Percentiles rank a stretch among this genome's conserved stretches.
phyloP scores from a whole-genome alignment of 2,329 filamentous ascomycete species.

The Fragosphaeria purpurea region DNA sequence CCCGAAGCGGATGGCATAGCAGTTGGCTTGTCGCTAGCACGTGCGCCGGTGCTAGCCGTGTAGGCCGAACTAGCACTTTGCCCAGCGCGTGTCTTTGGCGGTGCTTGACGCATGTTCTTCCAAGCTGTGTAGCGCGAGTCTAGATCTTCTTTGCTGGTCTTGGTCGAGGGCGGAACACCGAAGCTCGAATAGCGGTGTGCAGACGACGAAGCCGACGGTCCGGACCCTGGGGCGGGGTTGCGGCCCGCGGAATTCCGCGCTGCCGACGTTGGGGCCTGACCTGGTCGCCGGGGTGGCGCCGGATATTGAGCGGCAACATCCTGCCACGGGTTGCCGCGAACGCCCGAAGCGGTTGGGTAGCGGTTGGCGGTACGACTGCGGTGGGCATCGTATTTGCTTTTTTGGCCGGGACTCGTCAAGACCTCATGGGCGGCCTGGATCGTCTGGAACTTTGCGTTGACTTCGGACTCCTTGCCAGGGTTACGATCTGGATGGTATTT shows the following conservation, averaged over 20 bases:
- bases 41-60: neutral
- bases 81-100: slow-evolving; percentile 10
- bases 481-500: slow-evolving; percentile 87
- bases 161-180: slow-evolving; percentile 12
- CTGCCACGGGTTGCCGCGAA: slow-evolving; percentile 48
- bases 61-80: slow-evolving; percentile 16
- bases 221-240: slow-evolving; percentile 10
- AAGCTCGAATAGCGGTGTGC: slow-evolving; percentile 17
- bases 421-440: slow-evolving; percentile 83
- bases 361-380: slow-evolving; percentile 26
- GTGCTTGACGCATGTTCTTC: slow-evolving; percentile 22
- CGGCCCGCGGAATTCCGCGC: slow-evolving; percentile 7
- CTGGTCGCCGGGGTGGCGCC: slow-evolving; percentile 27
- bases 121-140: slow-evolving; percentile 23
- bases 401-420: slow-evolving; percentile 39
- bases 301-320: slow-evolving; percentile 39
- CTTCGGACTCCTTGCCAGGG: slow-evolving; percentile 68
- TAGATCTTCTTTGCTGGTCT: slow-evolving; percentile 12
- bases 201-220: slow-evolving; percentile 12
- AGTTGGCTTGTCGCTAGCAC: slow-evolving; percentile 11
- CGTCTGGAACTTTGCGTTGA: slow-evolving; percentile 71
- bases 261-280: slow-evolving; percentile 13
- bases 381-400: slow-evolving; percentile 43
- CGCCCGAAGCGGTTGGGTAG: slow-evolving; percentile 41
- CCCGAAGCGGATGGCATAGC: slow-evolving; percentile 16